Evolutionary conservation across 495 filamentous ascomycete species (phyloP), one percentile per base, ranked within the genome.

Genomic region (Annulohypoxylon stygium): DNA sequence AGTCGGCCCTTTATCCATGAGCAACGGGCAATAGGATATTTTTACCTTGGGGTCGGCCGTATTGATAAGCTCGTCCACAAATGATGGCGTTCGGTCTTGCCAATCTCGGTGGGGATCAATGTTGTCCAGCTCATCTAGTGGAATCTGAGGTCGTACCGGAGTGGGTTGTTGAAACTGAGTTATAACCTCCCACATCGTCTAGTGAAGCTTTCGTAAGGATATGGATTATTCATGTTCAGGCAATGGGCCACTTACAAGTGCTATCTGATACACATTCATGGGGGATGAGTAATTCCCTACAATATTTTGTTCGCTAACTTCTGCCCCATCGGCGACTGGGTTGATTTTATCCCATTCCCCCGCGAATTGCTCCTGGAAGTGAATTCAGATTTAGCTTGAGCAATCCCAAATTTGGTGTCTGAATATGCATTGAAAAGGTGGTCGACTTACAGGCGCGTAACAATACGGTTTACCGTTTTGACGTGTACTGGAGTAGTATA

Each of bases 171-270:
- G 8, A 14, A 0, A 33, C 16, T 70, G 67, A 4, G 72, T 70
- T 41, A 75, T 75, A 34, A 75, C 4, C 54, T 30, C 6, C 72
- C 72, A 75, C 58, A 75, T 67, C 10, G 60, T 69, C 70, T 73
- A 23, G n/a, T 1, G n/a, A 43, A 41, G 26, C 10, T 12, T 61
- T 57, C 3, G 30, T 30, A 30, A 70, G 59, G 57, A 33, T 3
- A 8, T 5, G n/a, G 12, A 9, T n/a, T 14, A 4, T 1, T 37
- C 33, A 20, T 57, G 16, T 11, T 6, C 10, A 5, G 4, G 14
- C 16, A 30, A 37, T 3, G 26, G 14, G 3, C 20, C 20, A 20
- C 53, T 57, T 57, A 54, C 57, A 6, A 60, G 37, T 26, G 36
- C 57, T 9, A 60, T 60, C 9, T 11, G 10, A 25, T 5, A n/a